Percentiles rank a stretch among this genome's conserved stretches.
Conservation (phyloP, 2,329 filamentous ascomycete species). For the Chrysosporium queenslandicum region DNA sequence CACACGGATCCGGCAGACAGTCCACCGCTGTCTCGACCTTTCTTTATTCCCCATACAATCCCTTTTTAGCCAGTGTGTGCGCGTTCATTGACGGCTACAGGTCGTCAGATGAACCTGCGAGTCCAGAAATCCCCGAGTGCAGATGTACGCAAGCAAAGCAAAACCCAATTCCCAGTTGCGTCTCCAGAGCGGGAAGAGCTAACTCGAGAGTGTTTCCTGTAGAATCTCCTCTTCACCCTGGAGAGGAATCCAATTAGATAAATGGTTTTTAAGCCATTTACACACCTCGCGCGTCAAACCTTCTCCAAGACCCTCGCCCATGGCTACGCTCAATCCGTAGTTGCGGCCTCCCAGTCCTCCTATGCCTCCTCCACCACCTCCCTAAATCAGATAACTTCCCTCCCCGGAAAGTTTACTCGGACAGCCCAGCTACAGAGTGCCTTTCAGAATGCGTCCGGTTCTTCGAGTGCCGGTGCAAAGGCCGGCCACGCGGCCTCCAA, state of each 20-base stretch:
- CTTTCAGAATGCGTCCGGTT: constrained; percentile 53
- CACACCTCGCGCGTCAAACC: constrained; percentile 89
- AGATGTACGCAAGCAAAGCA: constrained; percentile 46
- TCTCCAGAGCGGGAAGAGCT: background rate
- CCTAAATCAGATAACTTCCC: constrained; percentile 45
- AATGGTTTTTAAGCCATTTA: constrained; percentile 70
- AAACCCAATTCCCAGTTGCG: too few relatives aligned
- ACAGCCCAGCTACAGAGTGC: constrained; percentile 63
- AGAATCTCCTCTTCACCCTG: constrained; percentile 50
- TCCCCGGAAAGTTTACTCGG: constrained; percentile 43
- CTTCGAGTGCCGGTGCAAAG: constrained; percentile 41
- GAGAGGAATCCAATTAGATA: constrained; percentile 63
- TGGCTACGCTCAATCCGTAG: constrained; percentile 95
- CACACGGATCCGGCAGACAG: background rate
- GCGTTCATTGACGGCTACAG: constrained; percentile 62
- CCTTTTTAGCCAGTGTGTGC: background rate
- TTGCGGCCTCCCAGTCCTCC: constrained; percentile 83
- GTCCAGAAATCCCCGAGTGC: constrained; percentile 47
- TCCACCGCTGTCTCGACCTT: background rate
- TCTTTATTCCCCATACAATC: background rate
- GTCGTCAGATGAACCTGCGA: constrained; percentile 99
- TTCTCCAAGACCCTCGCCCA: constrained; percentile 94
- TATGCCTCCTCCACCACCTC: constrained; percentile 56
- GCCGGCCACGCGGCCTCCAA: constrained; percentile 50
- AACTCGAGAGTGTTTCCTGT: constrained; percentile 13